phyloP scores from a whole-genome alignment of 139 green algal genomes.

The Chlorella ohadii region DNA sequence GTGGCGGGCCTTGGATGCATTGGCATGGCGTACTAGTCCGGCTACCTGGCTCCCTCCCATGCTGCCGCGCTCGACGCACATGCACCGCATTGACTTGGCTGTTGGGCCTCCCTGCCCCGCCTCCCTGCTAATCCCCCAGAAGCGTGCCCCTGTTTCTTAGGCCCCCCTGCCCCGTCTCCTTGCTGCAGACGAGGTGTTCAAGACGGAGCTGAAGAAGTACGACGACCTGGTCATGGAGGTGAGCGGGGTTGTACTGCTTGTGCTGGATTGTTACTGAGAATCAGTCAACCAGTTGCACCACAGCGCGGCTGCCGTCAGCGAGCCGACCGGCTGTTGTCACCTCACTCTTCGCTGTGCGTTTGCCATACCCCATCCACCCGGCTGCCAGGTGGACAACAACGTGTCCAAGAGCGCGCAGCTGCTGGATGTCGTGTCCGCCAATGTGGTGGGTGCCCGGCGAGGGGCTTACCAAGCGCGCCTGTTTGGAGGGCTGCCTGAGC shows the following conservation, averaged over 20 bases:
- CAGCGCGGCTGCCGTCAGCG: no score
- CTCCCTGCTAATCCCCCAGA: neutral
- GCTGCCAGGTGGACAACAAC: slow-evolving; percentile 69
- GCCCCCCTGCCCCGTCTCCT: neutral
- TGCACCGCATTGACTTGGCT: no score
- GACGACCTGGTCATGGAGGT: slow-evolving; percentile 65
- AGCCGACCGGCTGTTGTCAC: neutral
- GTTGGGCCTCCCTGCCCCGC: no score
- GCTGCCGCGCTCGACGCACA: no score
- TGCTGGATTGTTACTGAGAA: no score
- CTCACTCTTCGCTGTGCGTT: neutral
- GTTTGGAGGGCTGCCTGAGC: no score
- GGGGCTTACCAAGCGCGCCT: no score
- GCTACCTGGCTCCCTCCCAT: no score
- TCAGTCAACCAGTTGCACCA: no score
- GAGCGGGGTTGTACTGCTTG: neutral
- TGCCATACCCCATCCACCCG: neutral
- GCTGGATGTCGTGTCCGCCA: slow-evolving; percentile 58
- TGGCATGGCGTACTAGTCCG: no score
- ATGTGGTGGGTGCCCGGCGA: neutral
- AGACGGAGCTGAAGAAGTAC: slow-evolving; percentile 89
- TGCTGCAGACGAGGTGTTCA: slow-evolving; percentile 75
- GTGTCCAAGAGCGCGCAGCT: slow-evolving; percentile 63
- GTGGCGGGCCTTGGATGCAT: no score
- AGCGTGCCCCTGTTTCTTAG: neutral